A percentile compares a stretch with the other conserved stretches of the same genome.
Evolutionary conservation across 1,284 basidiomycete genomes (phyloP).

Genomic region (Malassezia sp.): DNA sequence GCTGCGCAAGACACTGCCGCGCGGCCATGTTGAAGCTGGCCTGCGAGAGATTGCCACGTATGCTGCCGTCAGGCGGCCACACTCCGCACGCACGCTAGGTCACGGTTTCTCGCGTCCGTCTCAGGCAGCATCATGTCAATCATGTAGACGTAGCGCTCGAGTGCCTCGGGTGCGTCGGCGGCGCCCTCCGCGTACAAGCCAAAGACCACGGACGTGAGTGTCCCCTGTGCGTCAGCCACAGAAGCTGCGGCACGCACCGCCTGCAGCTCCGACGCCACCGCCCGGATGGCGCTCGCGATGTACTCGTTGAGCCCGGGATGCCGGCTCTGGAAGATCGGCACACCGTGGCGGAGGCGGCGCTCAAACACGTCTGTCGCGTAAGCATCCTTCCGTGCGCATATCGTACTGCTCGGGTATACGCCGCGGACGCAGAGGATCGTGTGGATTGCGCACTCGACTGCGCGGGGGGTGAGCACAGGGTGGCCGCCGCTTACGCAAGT

Average conservation of each 20-base stretch:
- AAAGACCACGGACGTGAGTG: slow-evolving; percentile 52
- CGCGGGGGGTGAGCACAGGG: neutral
- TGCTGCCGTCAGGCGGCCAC: slow-evolving; percentile 7
- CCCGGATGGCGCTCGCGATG: slow-evolving; percentile 66
- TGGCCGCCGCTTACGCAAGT: slow-evolving; percentile 8
- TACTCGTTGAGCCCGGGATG: slow-evolving; percentile 78
- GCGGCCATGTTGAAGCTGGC: slow-evolving; percentile 1
- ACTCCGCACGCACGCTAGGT: slow-evolving; percentile 39
- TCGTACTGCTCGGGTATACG: slow-evolving; percentile 61
- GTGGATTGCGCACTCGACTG: slow-evolving; percentile 76
- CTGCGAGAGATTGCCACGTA: slow-evolving; percentile 8
- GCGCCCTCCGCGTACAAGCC: slow-evolving; percentile 58
- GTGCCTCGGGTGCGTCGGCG: slow-evolving; percentile 57
- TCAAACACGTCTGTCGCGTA: slow-evolving; percentile 61
- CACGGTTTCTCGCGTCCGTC: slow-evolving; percentile 56
- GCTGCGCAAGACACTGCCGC: slow-evolving; percentile 6
- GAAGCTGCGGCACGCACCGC: too few relatives aligned
- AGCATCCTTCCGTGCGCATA: too few relatives aligned
- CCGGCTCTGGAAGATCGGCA: slow-evolving; percentile 77
- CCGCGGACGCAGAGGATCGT: slow-evolving; percentile 78
- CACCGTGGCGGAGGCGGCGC: slow-evolving; percentile 73
- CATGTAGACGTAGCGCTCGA: slow-evolving; percentile 58
- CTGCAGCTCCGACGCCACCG: slow-evolving; percentile 62
- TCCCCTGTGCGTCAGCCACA: too few relatives aligned
- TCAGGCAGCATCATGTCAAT: slow-evolving; percentile 58